Base-by-base conservation (phyloP, 768 basidiomycete genomes). In the Mycena amicta region DNA sequence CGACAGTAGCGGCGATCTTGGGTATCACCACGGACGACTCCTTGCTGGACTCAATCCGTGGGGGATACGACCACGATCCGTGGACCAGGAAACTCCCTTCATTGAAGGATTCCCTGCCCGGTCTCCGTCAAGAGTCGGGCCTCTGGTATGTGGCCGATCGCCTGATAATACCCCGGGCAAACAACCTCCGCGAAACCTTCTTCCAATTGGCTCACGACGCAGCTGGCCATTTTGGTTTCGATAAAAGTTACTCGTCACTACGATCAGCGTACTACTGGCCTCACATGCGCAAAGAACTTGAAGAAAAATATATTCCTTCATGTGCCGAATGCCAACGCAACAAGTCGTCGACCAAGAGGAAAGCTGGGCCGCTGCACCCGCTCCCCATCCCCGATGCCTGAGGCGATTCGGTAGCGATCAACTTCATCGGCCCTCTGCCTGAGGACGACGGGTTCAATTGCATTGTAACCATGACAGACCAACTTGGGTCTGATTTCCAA, bases 321-420 rank as follows among this genome's bases (percentile, higher is more conserved):
- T 59, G 71, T 67, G 57, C 64, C 18, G 49, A 64, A 1, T 77
- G 76, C 31, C 69, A 73, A 45, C 54, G 67, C 0, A 70, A 0
- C n/a, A n/a, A n/a, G n/a, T n/a, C n/a, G n/a, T n/a, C n/a, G n/a
- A n/a, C n/a, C n/a, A n/a, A n/a, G n/a, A 52, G 59, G 2, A 58
- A 62, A 23, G 22, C 67, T 1, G 68, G 72, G 2, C 62, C 62
- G 4, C 57, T 64, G 0, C 73, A 74, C 37, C 68, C 69, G 0
- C 52, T 69, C 0, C 66, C 67, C 0, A 53, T 72, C 5, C 66
- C 64, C 0, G 66, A 67, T 33, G 27, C 33, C 33, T 46, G 41
- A 6, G 45, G 53, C 15, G 54, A 59, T 40, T 63, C 54, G 0
- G 43, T 57, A 3, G 60, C 60, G 2, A 53, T 61, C 8, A 56